Evolutionary conservation across 495 filamentous ascomycete genomes (phyloP).

Genomic region (Paragyromitra xinjiangensis): DNA sequence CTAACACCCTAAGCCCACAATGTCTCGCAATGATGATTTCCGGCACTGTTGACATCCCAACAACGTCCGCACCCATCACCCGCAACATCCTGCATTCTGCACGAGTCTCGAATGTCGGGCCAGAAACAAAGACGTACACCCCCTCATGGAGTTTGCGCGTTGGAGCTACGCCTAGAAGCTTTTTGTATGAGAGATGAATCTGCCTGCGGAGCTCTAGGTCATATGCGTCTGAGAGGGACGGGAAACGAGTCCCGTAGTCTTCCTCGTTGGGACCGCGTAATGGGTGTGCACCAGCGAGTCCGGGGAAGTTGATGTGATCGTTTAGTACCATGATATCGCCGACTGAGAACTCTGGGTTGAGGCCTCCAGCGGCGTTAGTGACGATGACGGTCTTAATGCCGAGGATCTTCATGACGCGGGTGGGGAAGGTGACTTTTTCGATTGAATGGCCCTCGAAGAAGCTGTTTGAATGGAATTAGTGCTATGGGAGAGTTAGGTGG

Average conservation of each 20-base stretch:
- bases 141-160: conserved; percentile 70
- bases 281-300: conserved; percentile 73
- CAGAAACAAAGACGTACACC: conserved; percentile 77
- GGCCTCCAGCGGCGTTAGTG: conserved; percentile 79
- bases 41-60: conserved; percentile 82
- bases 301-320: conserved; percentile 81
- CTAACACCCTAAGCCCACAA: conserved; percentile 73
- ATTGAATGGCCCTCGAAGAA: conserved; percentile 82
- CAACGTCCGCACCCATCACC: conserved; percentile 73
- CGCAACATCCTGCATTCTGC: conserved; percentile 79
- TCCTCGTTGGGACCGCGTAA: conserved; percentile 76
- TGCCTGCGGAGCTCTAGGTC: conserved; percentile 72
- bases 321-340: conserved; percentile 78
- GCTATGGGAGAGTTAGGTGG: conserved; percentile 9
- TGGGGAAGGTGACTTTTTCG: conserved; percentile 72
- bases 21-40: conserved; percentile 80
- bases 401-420: conserved; percentile 74
- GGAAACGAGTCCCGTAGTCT: conserved; percentile 75
- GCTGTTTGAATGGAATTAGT: conserved; percentile 59
- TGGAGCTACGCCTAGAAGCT: conserved; percentile 51
- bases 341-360: conserved; percentile 73
- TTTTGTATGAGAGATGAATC: conserved; percentile 70
- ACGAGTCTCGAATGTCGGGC: conserved; percentile 79
- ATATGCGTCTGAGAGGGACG: conserved; percentile 78
- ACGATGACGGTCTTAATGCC: conserved; percentile 73